Conservation (phyloP, 2,329 filamentous ascomycete species). For the Phaeoacremonium minimum region DNA sequence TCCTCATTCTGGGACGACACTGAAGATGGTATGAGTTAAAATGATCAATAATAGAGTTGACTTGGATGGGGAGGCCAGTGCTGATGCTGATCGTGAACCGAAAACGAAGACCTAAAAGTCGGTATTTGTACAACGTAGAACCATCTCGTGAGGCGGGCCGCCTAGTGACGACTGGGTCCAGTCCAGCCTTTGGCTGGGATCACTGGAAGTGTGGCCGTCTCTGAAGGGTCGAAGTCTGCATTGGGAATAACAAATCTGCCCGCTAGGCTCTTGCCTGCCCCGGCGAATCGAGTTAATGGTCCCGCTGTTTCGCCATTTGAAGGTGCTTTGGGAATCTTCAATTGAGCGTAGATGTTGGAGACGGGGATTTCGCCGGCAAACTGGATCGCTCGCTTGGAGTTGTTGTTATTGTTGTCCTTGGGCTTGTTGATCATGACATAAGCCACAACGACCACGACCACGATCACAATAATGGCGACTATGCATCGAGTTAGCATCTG, state of each 20-base stretch:
- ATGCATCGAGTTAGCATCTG: slow-evolving; percentile 17
- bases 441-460: slow-evolving; percentile 46
- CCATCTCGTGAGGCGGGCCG: no score
- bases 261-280: background rate
- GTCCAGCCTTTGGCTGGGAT: background rate
- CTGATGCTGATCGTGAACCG: no score
- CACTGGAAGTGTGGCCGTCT: background rate
- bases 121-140: background rate
- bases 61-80: no score
- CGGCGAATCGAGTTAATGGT: background rate
- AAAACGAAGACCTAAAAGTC: no score
- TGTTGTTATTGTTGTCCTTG: slow-evolving; percentile 23
- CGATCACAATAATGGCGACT: slow-evolving; percentile 49
- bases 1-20: no score
- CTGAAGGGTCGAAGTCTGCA: background rate
- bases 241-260: background rate
- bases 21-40: no score
- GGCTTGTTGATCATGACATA: slow-evolving; percentile 37
- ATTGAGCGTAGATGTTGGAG: slow-evolving; percentile 13
- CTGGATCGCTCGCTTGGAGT: slow-evolving; percentile 13
- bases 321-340: slow-evolving; percentile 9
- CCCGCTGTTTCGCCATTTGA: background rate
- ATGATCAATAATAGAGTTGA: no score
- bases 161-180: no score
- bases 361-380: slow-evolving; percentile 13